Evolutionary conservation across 768 basidiomycete species (phyloP).

Genomic region (Tulasnella sp.): DNA sequence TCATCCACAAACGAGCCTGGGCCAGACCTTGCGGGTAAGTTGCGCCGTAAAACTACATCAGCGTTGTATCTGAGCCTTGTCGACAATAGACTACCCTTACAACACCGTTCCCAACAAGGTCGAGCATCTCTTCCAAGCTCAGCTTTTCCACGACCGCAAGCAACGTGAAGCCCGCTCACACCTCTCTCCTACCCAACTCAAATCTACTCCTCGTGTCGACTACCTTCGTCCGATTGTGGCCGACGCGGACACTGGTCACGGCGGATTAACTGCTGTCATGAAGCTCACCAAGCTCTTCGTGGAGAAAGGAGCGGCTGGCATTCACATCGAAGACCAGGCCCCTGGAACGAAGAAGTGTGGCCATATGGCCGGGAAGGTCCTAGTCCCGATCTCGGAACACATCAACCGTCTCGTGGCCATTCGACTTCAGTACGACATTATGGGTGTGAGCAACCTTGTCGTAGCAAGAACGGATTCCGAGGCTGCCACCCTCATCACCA

Average conservation of each 20-base stretch:
- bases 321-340: too few relatives aligned
- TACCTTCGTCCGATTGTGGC: conserved; percentile 94
- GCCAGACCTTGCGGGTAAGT: conserved; percentile 91
- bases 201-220: conserved; percentile 72
- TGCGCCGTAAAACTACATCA: not conserved
- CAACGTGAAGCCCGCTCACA: conserved; percentile 79
- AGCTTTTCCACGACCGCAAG: conserved; percentile 98
- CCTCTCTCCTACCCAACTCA: conserved; percentile 71
- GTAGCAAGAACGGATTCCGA: conserved; percentile 96
- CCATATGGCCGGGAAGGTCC: conserved; percentile 75
- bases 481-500: conserved; percentile 94
- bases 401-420: conserved; percentile 98
- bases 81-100: conserved; percentile 81
- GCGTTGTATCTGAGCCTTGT: not conserved
- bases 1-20: conserved; percentile 94
- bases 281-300: too few relatives aligned
- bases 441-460: conserved; percentile 95
- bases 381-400: conserved; percentile 97
- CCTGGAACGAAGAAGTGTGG: too few relatives aligned
- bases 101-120: conserved; percentile 99
- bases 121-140: conserved; percentile 96
- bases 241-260: conserved; percentile 94
- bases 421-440: conserved; percentile 95
- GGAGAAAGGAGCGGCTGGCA: too few relatives aligned
- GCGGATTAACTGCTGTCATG: too few relatives aligned